Evolutionary conservation across 2,329 filamentous ascomycete species (phyloP), one percentile per base, ranked within the genome.

Genomic region (Eurotiales sp.): DNA sequence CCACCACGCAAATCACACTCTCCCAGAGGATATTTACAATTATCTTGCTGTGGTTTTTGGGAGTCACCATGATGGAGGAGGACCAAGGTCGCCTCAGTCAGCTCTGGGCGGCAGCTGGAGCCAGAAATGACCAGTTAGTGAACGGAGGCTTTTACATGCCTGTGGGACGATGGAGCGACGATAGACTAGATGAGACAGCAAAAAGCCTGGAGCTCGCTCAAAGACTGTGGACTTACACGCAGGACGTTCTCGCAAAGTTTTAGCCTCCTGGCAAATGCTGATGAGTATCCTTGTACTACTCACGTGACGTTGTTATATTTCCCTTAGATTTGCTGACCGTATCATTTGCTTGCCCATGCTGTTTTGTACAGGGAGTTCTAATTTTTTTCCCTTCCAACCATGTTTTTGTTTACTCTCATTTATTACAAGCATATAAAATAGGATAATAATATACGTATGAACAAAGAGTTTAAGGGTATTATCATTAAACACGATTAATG

Each of bases 111-210:
- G 62, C 59, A 46, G 59, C 51, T 25, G 62, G 62, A 8, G 59
- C 59, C 1, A 61, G 57, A 17, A 60, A 58, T 36, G 42, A 59
- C 4, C 55, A 64, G 1, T 43, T 67, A 2, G 50, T 54, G 1
- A 65, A 62, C 46, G 64, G 65, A 3, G 61, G 43, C 15, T 64
- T 65, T 45, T 67, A 68, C 54, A 54, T 62, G 4, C 64, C 64
- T 12, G 59, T 67, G 19, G 65, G 64, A 2, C 59, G 58, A 34
- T 42, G 54, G n/a, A 64, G 51, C 11, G 32, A 40, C 37, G 45
- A 49, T 25, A 47, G 51, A 15, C 17, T 52, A 22, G 45, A 52
- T n/a, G 17, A 37, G 17, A 48, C 40, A 2, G 50, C 50, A 12
- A 23, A 15, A 1, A 49, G 45, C 30, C n/a, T 22, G 14, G 39